Percentiles rank a stretch among this genome's conserved stretches.
These are phyloP conservation scores for Poteriospumella lacustris DNA, from an alignment of 108 stramenopile species.

Conservation along the genomic window DNA sequence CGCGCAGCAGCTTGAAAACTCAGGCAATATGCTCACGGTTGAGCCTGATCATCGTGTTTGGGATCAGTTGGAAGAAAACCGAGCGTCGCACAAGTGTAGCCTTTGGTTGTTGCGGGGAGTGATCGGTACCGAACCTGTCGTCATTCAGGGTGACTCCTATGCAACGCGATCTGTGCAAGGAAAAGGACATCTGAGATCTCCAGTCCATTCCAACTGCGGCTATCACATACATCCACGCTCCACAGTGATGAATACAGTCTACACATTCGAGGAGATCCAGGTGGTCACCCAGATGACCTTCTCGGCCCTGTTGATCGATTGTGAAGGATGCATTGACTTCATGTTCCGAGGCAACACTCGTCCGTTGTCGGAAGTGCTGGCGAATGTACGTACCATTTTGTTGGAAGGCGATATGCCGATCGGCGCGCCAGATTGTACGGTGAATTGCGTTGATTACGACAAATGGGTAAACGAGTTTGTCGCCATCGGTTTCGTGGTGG, in stretches of 20 bases:
- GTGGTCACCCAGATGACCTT: not conserved
- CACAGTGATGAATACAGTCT: no score
- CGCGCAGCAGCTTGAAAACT: not conserved
- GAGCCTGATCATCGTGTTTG: not conserved
- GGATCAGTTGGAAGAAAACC: not conserved
- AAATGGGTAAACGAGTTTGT: not conserved
- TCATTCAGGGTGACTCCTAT: not conserved
- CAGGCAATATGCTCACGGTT: not conserved
- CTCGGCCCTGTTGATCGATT: not conserved
- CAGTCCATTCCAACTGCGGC: no score
- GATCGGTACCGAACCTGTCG: not conserved
- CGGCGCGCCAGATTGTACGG: not conserved
- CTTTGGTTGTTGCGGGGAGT: not conserved
- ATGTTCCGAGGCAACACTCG: not conserved
- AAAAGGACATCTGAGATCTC: no score
- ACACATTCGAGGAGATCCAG: not conserved
- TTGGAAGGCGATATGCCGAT: not conserved
- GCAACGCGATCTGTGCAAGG: not conserved
- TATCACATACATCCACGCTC: no score
- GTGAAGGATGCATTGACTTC: not conserved
- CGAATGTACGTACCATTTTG: not conserved
- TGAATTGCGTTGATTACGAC: not conserved
- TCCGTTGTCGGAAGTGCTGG: not conserved
- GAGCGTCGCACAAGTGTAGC: not conserved
- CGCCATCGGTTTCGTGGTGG: not conserved